These are phyloP conservation scores for Irineochytrium annulatum DNA, from an alignment of 192 early-diverging fungal genomes.

Conservation along the genomic window DNA sequence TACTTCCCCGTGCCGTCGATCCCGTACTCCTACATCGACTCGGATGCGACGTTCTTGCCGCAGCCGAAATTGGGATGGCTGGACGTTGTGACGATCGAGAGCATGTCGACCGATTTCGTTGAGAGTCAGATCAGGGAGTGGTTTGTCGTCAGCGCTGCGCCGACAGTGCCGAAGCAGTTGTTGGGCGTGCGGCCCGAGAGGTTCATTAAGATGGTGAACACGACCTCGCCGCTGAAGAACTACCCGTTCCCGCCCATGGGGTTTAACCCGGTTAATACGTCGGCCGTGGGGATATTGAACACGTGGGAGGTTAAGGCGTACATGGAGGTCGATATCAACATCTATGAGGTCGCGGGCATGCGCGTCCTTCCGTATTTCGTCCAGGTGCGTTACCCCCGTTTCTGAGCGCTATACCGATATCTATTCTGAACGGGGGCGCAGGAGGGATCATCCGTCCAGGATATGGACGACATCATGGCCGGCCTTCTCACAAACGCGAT, in stretches of 20 bases:
- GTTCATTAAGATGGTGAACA: no score
- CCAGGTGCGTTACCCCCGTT: neutral
- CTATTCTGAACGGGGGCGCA: neutral
- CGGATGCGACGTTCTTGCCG: neutral
- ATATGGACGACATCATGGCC: conserved; percentile 49
- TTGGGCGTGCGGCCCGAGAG: no score
- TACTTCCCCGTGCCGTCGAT: neutral
- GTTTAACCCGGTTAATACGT: no score
- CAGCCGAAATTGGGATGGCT: neutral
- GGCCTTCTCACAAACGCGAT: conserved; percentile 30
- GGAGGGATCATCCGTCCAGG: conserved; percentile 6
- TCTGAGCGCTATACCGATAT: neutral
- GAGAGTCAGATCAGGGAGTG: neutral
- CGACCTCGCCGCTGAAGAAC: no score
- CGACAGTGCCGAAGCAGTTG: no score
- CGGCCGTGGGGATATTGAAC: no score
- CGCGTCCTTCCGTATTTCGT: neutral
- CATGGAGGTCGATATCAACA: no score
- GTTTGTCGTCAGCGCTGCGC: neutral
- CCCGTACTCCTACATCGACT: neutral
- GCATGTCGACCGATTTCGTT: neutral
- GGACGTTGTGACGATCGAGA: neutral
- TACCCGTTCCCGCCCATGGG: no score
- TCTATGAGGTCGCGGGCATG: neutral
- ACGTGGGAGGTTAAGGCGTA: no score